Base-by-base conservation (phyloP, 1,139 yeast genomes). In the Saccharomyces hybrid region DNA sequence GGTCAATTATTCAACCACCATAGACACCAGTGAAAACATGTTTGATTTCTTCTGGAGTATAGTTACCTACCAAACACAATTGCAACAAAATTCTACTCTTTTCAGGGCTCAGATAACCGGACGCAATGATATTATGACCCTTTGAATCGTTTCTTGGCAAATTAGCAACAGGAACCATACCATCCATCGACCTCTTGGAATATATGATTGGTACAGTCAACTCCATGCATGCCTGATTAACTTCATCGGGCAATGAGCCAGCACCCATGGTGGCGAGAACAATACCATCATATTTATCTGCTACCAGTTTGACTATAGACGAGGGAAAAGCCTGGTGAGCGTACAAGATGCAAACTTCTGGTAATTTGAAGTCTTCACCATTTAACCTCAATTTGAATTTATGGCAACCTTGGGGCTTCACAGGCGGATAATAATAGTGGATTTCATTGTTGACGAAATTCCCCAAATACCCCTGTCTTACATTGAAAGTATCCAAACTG, bases 231-330 rank as follows among this genome's bases (percentile, higher is more conserved):
- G 54, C 71, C 49, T 74, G 72, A 61, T 80, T 81, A 2, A 85
- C 80, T 14, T 65, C 68, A 12, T 77, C 79, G 28, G 82, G 75
- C 71, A 84, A 70, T 1, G 86, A 80, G 0, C 89, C 89, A 0
- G 88, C 87, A 41, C 89, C 89, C 79, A 83, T 80, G 3, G 87
- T 81, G 0, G 88, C 89, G 51, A 84, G 71, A 0, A 84, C 81
- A 24, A 84, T 66, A 2, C 88, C 89, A 6, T 71, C 72, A 61
- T 80, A 71, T 19, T 75, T 72, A 42, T 75, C 73, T 4, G 68
- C 67, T 0, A 79, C 74, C 21, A 81, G 59, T 47, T 75, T 74
- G 9, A 84, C 71, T 14, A 83, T 59, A 50, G 73, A 72, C 49
- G 78, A 73, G 56, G 80, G 77, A 59, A 83, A 73, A 0, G 85